Percentiles rank a stretch among this genome's conserved stretches.
These are phyloP conservation scores for Quercus aquifolioides DNA, from an alignment of 306 rosid species.

Conservation along the genomic window DNA sequence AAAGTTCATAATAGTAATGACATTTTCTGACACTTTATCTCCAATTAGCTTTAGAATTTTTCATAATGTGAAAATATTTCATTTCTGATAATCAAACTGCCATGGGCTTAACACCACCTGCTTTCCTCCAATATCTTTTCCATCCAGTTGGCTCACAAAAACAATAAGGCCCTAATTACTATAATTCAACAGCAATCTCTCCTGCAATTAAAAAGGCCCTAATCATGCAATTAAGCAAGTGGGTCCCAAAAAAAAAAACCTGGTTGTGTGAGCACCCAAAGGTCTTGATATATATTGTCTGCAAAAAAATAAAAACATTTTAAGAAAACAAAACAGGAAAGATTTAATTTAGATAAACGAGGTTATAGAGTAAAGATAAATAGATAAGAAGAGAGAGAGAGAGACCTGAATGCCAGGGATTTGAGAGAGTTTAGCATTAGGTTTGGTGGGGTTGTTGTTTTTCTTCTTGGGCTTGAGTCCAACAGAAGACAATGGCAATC, in stretches of 20 bases:
- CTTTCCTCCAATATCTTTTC: background rate
- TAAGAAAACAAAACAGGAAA: background rate
- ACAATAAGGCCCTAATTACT: no score
- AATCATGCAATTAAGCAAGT: background rate
- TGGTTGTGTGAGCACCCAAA: conserved; percentile 67
- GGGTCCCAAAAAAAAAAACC: conserved; percentile 9
- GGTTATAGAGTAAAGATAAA: background rate
- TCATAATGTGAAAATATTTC: background rate
- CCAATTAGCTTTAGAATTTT: background rate
- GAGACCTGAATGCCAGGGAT: conserved; percentile 54
- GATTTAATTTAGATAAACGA: background rate
- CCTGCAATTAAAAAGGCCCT: background rate
- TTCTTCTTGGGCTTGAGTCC: conserved; percentile 44
- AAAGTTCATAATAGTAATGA: no score
- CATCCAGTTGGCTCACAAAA: background rate
- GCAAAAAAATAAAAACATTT: background rate
- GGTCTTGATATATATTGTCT: conserved; percentile 55
- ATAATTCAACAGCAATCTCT: background rate
- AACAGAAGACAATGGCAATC: conserved; percentile 42
- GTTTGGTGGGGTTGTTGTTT: conserved; percentile 20
- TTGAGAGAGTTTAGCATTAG: conserved; percentile 17
- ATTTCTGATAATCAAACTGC: background rate
- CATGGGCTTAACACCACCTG: background rate
- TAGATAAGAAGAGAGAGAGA: background rate
- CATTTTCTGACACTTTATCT: background rate